phyloP scores from a whole-genome alignment of 805 yeast genomes.

The Metschnikowia amazonensis region DNA sequence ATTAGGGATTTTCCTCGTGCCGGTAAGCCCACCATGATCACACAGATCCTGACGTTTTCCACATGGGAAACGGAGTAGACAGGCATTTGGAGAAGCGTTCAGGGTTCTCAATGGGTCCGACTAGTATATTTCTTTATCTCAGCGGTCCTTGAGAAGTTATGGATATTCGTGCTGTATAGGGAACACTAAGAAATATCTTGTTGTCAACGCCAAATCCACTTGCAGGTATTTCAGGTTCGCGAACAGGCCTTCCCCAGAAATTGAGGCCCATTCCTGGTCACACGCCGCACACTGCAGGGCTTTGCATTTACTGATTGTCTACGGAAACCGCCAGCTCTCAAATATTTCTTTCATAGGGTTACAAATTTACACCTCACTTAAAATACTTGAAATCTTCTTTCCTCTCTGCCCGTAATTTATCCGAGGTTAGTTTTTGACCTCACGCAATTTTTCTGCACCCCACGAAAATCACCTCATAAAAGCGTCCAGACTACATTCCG shows the following conservation, averaged over 20 bases:
- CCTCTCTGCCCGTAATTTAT: not conserved
- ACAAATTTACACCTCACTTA: not conserved
- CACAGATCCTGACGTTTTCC: constrained; percentile 75
- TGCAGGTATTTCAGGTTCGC: constrained; percentile 3
- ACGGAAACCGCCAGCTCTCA: not conserved
- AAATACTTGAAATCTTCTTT: not conserved
- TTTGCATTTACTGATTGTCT: not conserved
- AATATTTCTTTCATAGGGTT: not conserved
- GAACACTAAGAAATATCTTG: not conserved
- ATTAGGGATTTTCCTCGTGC: constrained; percentile 93
- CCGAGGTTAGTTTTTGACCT: not conserved
- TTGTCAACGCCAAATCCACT: constrained; percentile 1
- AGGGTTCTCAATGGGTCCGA: not conserved
- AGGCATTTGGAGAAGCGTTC: constrained; percentile 40
- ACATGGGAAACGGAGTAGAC: constrained; percentile 55
- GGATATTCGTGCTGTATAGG: not conserved
- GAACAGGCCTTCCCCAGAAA: constrained; percentile 6
- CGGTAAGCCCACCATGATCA: constrained; percentile 83
- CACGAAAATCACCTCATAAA: not conserved
- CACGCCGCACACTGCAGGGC: not conserved
- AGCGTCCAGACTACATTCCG: too few species aligned
- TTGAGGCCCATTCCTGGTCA: not conserved
- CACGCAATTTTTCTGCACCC: constrained; percentile 4
- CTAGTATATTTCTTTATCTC: not conserved
- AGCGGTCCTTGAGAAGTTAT: not conserved